Evolutionary conservation across 441 rosid species (phyloP).

Genomic region (Eutrema salsugineum): DNA sequence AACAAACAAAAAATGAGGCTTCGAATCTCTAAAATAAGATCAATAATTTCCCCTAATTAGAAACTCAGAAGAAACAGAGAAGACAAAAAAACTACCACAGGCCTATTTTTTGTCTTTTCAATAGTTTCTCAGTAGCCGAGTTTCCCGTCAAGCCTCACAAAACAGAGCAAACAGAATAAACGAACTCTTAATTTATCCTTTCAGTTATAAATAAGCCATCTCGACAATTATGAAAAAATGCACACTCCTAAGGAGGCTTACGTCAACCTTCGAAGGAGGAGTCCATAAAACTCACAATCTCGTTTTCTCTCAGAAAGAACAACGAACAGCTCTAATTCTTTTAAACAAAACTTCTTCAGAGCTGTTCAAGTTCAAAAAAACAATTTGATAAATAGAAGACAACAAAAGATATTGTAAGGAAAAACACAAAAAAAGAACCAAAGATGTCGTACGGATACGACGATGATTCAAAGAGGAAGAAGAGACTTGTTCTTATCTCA

Average conservation of each 20-base stretch:
- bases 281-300: slow-evolving; percentile 26
- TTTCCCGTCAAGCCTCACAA: slow-evolving; percentile 26
- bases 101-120: slow-evolving; percentile 23
- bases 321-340: slow-evolving; percentile 25
- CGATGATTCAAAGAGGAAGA: slow-evolving; percentile 38
- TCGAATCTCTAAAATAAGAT: slow-evolving; percentile 10
- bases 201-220: slow-evolving; percentile 24
- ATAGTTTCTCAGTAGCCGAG: slow-evolving; percentile 21
- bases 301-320: slow-evolving; percentile 1
- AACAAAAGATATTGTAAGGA: not conserved
- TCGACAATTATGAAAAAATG: not conserved
- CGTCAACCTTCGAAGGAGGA: slow-evolving; percentile 34
- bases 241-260: slow-evolving; percentile 29
- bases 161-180: slow-evolving; percentile 26
- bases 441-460: slow-evolving; percentile 35
- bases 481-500: slow-evolving; percentile 36
- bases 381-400: not conserved
- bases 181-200: slow-evolving; percentile 21
- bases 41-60: slow-evolving; percentile 9
- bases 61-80: slow-evolving; percentile 21
- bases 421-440: not conserved
- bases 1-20: not conserved
- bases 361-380: slow-evolving; percentile 27
- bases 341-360: not conserved
- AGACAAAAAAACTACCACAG: slow-evolving; percentile 21